These are phyloP conservation scores for Eimeria acervulina DNA, from an alignment of 169 alveolate genomes.

Conservation along the genomic window DNA sequence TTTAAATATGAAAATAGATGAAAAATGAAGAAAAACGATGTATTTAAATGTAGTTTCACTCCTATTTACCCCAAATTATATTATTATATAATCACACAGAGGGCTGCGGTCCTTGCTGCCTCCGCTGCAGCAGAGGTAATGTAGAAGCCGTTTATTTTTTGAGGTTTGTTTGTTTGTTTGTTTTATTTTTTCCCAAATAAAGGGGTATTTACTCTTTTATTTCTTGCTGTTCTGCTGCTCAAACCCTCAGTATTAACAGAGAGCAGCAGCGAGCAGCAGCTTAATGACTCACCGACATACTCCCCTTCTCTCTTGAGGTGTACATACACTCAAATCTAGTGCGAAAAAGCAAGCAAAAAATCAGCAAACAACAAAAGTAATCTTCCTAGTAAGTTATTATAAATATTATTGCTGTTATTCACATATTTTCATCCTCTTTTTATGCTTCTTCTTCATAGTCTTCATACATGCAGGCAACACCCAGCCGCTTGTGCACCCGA, in stretches of 20 bases:
- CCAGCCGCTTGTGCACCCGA: no score
- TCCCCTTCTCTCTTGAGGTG: constrained; percentile 10
- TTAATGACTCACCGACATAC: background rate
- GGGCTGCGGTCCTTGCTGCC: constrained; percentile 16
- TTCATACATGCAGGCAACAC: no score
- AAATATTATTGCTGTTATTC: no score
- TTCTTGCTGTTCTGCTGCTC: background rate
- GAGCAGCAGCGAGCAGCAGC: background rate
- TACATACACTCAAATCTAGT: background rate
- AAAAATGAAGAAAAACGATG: background rate
- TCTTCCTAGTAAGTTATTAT: no score
- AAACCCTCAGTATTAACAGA: background rate
- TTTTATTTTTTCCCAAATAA: background rate
- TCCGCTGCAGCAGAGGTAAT: background rate
- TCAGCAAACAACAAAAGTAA: no score
- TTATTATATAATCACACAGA: background rate
- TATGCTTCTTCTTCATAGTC: no score
- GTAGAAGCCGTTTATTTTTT: background rate
- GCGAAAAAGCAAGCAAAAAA: no score
- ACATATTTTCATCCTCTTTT: no score
- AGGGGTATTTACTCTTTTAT: background rate
- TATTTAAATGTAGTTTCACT: no score
- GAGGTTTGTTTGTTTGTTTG: background rate
- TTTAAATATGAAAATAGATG: background rate
- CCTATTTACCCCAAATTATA: no score